phyloP scores from a whole-genome alignment of 352 stramenopile genomes.

The Phytopythium litorale region DNA sequence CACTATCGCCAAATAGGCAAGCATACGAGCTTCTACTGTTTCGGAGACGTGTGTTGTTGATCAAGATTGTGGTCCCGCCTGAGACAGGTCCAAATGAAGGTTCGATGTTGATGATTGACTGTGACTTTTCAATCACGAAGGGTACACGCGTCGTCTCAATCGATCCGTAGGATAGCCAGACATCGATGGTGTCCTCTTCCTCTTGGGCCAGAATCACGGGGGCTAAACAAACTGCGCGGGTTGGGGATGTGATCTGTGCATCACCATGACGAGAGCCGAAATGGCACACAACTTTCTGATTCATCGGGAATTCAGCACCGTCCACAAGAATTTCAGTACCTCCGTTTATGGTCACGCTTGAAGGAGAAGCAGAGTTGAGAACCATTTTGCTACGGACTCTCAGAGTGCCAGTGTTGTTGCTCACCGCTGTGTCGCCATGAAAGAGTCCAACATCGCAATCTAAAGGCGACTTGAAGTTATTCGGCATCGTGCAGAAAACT shows the following conservation, averaged over 20 bases:
- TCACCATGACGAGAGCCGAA: not conserved
- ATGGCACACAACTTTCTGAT: not conserved
- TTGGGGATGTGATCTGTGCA: conserved; percentile 7
- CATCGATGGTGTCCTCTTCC: conserved; percentile 11
- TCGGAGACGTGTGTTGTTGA: conserved; percentile 26
- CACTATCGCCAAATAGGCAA: not conserved
- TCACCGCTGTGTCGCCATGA: conserved; percentile 19
- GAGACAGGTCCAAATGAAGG: conserved; percentile 28
- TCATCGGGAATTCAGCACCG: not conserved
- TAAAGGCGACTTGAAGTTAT: not conserved
- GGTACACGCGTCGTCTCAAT: conserved; percentile 15
- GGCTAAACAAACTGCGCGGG: conserved; percentile 20
- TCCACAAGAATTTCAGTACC: not conserved
- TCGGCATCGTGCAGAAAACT: conserved; percentile 20
- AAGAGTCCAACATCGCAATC: conserved; percentile 22
- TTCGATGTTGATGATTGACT: conserved; percentile 9
- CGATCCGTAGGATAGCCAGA: conserved; percentile 33
- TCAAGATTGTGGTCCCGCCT: conserved; percentile 22
- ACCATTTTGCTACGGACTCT: not conserved
- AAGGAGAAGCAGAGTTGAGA: not conserved
- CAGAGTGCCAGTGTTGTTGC: conserved; percentile 14
- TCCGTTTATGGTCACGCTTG: not conserved
- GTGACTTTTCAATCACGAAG: conserved; percentile 21
- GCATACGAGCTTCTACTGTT: conserved; percentile 14
- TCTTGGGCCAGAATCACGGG: conserved; percentile 15